A percentile compares a stretch with the other conserved stretches of the same genome.
phyloP scores from a whole-genome alignment of 2,329 filamentous ascomycete genomes.

The Drechslera avenae region DNA sequence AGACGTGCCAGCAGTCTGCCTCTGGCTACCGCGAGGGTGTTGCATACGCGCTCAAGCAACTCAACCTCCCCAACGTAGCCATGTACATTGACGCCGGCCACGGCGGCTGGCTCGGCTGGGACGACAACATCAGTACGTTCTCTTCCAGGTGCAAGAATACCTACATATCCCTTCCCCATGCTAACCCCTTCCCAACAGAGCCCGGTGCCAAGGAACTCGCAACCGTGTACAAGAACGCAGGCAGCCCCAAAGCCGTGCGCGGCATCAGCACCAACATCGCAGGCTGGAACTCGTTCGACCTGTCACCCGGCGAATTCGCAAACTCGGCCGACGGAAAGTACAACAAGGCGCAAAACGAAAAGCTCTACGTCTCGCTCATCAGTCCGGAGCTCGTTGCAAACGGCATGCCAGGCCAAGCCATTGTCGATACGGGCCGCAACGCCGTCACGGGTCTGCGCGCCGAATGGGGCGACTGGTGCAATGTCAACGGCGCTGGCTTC shows the following conservation, averaged over 20 bases:
- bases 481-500: slow-evolving; percentile 67
- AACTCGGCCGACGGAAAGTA: slow-evolving; percentile 42
- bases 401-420: slow-evolving; percentile 61
- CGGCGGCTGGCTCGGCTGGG: slow-evolving; percentile 70
- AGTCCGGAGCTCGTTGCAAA: slow-evolving; percentile 54
- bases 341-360: slow-evolving; percentile 58
- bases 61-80: slow-evolving; percentile 67
- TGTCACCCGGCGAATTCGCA: slow-evolving; percentile 48
- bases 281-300: slow-evolving; percentile 63
- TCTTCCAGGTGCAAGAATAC: too few species aligned
- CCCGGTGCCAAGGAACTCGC: slow-evolving; percentile 59
- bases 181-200: slow-evolving; percentile 23
- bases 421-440: slow-evolving; percentile 64
- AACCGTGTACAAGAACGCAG: slow-evolving; percentile 55
- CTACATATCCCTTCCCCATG: neutral
- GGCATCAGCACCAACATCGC: slow-evolving; percentile 63
- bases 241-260: slow-evolving; percentile 56
- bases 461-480: slow-evolving; percentile 72
- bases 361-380: slow-evolving; percentile 58
- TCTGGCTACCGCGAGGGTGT: slow-evolving; percentile 63
- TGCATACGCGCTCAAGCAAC: slow-evolving; percentile 62
- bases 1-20: slow-evolving; percentile 62
- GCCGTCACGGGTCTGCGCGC: slow-evolving; percentile 55
- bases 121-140: slow-evolving; percentile 59
- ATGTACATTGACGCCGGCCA: slow-evolving; percentile 71